Percentiles rank a stretch among this genome's conserved stretches.
Evolutionary conservation across 75 land plant species (phyloP).

Genomic region (Pinus tabuliformis): DNA sequence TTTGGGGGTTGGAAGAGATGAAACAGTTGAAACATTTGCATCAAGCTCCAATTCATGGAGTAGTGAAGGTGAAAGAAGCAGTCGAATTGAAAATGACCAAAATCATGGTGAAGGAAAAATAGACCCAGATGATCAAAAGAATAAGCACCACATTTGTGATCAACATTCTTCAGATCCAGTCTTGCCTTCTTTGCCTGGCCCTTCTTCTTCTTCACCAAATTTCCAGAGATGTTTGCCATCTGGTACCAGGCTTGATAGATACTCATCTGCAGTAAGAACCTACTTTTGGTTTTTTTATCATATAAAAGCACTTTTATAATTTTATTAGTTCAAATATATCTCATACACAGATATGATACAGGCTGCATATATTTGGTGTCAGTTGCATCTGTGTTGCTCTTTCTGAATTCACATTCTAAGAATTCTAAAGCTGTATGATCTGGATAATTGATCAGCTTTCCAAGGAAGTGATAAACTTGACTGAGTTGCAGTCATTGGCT

Average conservation of each 20-base stretch:
- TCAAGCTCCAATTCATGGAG: neutral
- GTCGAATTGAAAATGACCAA: neutral
- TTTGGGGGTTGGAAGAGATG: neutral
- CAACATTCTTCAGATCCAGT: neutral
- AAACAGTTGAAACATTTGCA: neutral
- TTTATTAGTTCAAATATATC: neutral
- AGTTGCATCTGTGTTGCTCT: no score
- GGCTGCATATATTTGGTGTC: neutral
- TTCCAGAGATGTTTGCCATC: neutral
- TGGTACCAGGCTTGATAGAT: conserved; percentile 1
- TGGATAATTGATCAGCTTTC: conserved; percentile 22
- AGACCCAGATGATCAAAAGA: neutral
- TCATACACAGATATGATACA: neutral
- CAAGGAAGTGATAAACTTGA: conserved; percentile 33
- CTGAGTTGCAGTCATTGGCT: conserved; percentile 43
- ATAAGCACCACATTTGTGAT: neutral
- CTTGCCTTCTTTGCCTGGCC: neutral
- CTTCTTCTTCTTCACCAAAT: neutral
- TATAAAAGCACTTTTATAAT: neutral
- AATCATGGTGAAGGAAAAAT: neutral
- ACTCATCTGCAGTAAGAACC: neutral
- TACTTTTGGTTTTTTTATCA: neutral
- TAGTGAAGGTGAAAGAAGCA: neutral
- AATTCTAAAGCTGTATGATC: no score
- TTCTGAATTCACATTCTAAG: no score